Conservation (phyloP, 805 yeast genomes). For the Kodamaea hsintzibuensis region DNA sequence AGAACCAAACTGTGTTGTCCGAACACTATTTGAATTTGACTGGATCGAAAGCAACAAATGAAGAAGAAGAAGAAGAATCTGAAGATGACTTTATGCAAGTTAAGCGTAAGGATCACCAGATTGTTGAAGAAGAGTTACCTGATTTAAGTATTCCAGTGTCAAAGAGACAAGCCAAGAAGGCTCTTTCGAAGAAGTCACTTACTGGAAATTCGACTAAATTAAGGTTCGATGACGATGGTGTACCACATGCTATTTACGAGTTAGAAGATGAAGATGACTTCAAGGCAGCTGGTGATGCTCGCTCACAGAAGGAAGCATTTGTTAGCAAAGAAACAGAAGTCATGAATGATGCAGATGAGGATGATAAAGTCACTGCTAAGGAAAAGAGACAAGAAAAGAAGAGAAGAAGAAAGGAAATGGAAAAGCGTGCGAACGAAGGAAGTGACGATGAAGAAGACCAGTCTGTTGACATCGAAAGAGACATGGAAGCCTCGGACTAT, state of each 20-base stretch:
- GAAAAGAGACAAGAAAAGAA: conserved; percentile 85
- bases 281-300: conserved; percentile 69
- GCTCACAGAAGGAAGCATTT: conserved; percentile 64
- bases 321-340: conserved; percentile 62
- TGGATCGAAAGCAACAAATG: conserved; percentile 34
- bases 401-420: conserved; percentile 80
- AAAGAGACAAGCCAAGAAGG: conserved; percentile 80
- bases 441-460: conserved; percentile 34
- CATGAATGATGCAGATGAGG: conserved; percentile 72
- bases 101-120: conserved; percentile 72
- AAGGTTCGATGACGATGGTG: conserved; percentile 92
- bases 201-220: conserved; percentile 76
- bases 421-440: conserved; percentile 49
- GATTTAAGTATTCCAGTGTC: conserved; percentile 67
- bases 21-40: conserved; percentile 84
- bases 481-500: conserved; percentile 40
- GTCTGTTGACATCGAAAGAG: conserved; percentile 46
- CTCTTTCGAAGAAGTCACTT: conserved; percentile 79
- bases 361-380: conserved; percentile 75
- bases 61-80: conserved; percentile 31
- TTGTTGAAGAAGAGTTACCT: conserved; percentile 65
- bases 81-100: conserved; percentile 79
- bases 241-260: conserved; percentile 88
- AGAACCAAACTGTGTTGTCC: conserved; percentile 87
- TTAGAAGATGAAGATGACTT: conserved; percentile 88